Conservation (phyloP, 306 rosid genomes). For the Arachis stenosperma region DNA sequence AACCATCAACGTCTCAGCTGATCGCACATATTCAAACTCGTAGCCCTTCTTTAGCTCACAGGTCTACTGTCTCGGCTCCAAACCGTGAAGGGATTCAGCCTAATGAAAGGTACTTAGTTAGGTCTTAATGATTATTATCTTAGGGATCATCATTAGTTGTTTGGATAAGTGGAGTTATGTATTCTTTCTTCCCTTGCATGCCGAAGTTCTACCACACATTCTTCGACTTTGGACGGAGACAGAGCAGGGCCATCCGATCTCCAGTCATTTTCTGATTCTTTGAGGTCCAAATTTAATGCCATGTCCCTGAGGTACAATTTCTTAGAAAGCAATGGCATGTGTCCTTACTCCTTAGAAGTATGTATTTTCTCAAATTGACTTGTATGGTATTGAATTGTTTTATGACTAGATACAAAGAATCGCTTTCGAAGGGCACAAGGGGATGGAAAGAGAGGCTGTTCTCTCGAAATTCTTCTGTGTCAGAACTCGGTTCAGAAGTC, state of each 20-base stretch:
- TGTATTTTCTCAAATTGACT: background rate
- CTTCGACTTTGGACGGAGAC: constrained; percentile 54
- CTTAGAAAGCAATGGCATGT: background rate
- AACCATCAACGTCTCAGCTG: constrained; percentile 50
- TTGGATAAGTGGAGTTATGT: constrained; percentile 1
- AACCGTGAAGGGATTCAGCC: constrained; percentile 50
- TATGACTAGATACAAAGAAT: constrained; percentile 68
- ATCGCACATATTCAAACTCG: constrained; percentile 46
- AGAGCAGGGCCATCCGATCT: constrained; percentile 76
- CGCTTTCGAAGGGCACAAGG: constrained; percentile 75
- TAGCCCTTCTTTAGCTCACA: constrained; percentile 53
- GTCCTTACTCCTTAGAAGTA: background rate
- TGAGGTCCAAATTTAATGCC: constrained; percentile 66
- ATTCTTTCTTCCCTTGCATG: constrained; percentile 9
- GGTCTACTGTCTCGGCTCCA: constrained; percentile 40
- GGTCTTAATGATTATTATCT: constrained; percentile 9
- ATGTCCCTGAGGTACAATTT: constrained; percentile 67
- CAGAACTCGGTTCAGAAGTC: constrained; percentile 70
- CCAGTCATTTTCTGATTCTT: constrained; percentile 79
- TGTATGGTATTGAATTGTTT: constrained; percentile 20
- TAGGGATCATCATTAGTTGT: background rate
- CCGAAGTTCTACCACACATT: constrained; percentile 53
- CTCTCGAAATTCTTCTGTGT: constrained; percentile 64
- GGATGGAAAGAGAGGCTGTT: constrained; percentile 88
- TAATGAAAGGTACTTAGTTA: constrained; percentile 52